A percentile compares a stretch with the other conserved stretches of the same genome.
phyloP scores from a whole-genome alignment of 164 flowering plant species.

The Annona cherimola region DNA sequence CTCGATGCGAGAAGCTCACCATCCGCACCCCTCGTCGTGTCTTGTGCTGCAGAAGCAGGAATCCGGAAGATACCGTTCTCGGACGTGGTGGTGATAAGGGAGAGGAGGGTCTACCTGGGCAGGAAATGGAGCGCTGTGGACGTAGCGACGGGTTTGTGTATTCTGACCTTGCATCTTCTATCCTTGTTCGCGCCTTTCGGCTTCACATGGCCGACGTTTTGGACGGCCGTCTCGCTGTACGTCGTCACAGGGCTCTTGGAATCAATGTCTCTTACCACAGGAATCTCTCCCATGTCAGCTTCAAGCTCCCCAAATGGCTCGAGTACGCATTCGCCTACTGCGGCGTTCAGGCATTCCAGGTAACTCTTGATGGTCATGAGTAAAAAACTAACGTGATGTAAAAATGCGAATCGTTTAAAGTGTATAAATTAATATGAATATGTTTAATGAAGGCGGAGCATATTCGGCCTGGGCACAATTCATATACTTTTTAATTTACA shows the following conservation, averaged over 20 bases:
- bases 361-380: too few species aligned
- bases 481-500: too few species aligned
- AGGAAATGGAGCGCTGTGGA: conserved; percentile 52
- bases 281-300: conserved; percentile 73
- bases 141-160: conserved; percentile 35
- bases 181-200: conserved; percentile 59
- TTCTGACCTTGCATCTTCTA: conserved; percentile 53
- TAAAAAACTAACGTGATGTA: too few species aligned
- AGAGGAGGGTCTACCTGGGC: conserved; percentile 38
- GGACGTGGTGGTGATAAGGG: conserved; percentile 55
- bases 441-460: too few species aligned
- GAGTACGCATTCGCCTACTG: conserved; percentile 80
- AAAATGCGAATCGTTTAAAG: too few species aligned
- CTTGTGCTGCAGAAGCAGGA: too few species aligned
- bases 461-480: too few species aligned
- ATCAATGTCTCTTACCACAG: conserved; percentile 78
- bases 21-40: too few species aligned
- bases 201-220: conserved; percentile 65
- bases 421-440: too few species aligned
- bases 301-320: conserved; percentile 81
- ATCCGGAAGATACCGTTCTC: conserved; percentile 35
- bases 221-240: conserved; percentile 56
- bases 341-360: conserved; percentile 82
- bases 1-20: too few species aligned
- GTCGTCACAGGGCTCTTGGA: conserved; percentile 74